Evolutionary conservation across 192 early-diverging fungal genomes (phyloP).

Genomic region (Linderina pennispora): DNA sequence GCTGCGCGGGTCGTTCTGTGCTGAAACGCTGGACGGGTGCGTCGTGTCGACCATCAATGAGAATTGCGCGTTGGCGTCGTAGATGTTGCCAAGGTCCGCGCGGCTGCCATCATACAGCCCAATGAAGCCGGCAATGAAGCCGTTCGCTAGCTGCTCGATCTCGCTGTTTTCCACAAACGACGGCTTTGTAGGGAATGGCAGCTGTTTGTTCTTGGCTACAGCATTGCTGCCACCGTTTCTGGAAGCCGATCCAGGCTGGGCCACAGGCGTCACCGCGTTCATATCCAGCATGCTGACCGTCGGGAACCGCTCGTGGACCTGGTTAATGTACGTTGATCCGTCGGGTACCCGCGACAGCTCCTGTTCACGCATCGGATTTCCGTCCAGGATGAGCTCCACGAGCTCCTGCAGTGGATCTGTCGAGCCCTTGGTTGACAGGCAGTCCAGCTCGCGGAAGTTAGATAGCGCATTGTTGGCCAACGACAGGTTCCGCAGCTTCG

Average conservation of each 20-base stretch:
- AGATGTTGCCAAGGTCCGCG: conserved; percentile 27
- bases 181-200: conserved; percentile 29
- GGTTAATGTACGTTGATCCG: conserved; percentile 27
- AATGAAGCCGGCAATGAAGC: conserved; percentile 34
- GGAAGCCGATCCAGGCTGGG: conserved; percentile 8
- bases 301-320: conserved; percentile 42
- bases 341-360: conserved; percentile 22
- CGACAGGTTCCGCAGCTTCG: conserved; percentile 30
- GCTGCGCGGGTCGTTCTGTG: conserved; percentile 24
- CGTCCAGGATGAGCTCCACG: conserved; percentile 25
- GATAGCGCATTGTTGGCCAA: conserved; percentile 36
- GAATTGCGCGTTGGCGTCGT: conserved; percentile 23
- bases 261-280: conserved; percentile 28
- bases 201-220: conserved; percentile 3
- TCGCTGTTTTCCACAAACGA: conserved; percentile 34
- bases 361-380: conserved; percentile 25
- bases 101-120: conserved; percentile 34
- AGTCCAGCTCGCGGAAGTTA: conserved; percentile 33
- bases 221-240: neutral
- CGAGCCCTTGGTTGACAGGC: conserved; percentile 30
- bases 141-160: conserved; percentile 25
- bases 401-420: conserved; percentile 27
- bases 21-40: conserved; percentile 30
- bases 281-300: conserved; percentile 41
- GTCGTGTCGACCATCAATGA: conserved; percentile 41